A percentile compares a stretch with the other conserved stretches of the same genome.
Evolutionary conservation across 371 early-diverging fungal species (phyloP).

Genomic region (Smittium culicis): DNA sequence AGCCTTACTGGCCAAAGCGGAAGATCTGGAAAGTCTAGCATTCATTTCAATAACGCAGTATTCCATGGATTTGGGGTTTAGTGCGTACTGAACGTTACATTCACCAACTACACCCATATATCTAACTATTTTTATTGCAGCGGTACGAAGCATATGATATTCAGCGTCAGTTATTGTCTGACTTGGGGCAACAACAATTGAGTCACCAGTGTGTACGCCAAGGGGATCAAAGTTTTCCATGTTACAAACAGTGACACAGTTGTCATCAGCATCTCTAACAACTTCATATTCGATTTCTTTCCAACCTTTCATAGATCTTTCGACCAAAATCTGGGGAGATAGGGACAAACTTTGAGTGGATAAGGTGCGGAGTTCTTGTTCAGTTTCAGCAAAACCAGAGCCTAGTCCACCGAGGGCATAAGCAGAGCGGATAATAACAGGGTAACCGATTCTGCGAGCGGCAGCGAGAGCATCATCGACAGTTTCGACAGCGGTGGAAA

Average conservation of each 20-base stretch:
- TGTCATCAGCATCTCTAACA: slow-evolving; percentile 78
- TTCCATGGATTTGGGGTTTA: slow-evolving; percentile 80
- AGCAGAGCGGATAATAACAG: slow-evolving; percentile 86
- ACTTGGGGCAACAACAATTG: slow-evolving; percentile 88
- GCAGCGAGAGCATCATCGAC: slow-evolving; percentile 71
- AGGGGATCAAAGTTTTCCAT: slow-evolving; percentile 98
- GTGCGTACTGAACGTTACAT: slow-evolving; percentile 95
- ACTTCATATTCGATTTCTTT: slow-evolving; percentile 97
- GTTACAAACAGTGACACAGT: slow-evolving; percentile 94
- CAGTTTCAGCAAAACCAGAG: slow-evolving; percentile 82
- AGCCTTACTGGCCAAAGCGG: slow-evolving; percentile 88
- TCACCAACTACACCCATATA: slow-evolving; percentile 90
- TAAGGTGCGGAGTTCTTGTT: slow-evolving; percentile 57
- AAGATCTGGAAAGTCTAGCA: slow-evolving; percentile 80
- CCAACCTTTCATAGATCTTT: slow-evolving; percentile 94
- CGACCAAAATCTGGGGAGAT: slow-evolving; percentile 86
- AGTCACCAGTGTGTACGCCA: slow-evolving; percentile 94
- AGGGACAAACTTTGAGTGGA: slow-evolving; percentile 70
- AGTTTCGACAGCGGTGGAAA: slow-evolving; percentile 56
- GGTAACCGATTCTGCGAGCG: slow-evolving; percentile 75
- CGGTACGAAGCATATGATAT: slow-evolving; percentile 86
- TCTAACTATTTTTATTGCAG: slow-evolving; percentile 69
- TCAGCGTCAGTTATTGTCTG: slow-evolving; percentile 90
- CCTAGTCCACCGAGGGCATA: slow-evolving; percentile 90
- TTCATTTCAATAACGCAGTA: slow-evolving; percentile 95